A percentile compares a stretch with the other conserved stretches of the same genome.
Evolutionary conservation across 352 stramenopile species (phyloP).

Genomic region (Phytophthora litchii): DNA sequence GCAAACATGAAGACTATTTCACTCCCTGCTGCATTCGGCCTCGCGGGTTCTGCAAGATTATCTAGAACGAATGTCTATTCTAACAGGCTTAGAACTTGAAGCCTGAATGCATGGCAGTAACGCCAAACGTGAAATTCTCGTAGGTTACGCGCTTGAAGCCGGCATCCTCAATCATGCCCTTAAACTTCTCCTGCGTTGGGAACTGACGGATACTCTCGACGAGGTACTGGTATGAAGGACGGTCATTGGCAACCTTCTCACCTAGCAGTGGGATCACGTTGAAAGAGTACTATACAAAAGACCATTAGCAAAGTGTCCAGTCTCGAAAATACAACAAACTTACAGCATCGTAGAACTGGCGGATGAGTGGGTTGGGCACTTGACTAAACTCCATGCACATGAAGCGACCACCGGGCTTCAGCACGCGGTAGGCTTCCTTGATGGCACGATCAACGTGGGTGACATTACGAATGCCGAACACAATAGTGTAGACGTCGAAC

Average conservation of each 20-base stretch:
- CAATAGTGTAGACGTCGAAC: constrained; percentile 99
- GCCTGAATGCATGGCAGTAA: constrained; percentile 97
- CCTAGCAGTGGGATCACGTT: constrained; percentile 96
- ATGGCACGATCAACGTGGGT: constrained; percentile 97
- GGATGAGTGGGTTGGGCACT: constrained; percentile 93
- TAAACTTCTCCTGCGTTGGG: constrained; percentile 96
- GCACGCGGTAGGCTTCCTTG: constrained; percentile 94
- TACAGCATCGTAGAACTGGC: constrained; percentile 94
- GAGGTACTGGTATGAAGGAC: constrained; percentile 98
- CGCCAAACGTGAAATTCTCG: constrained; percentile 97
- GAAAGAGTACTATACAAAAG: constrained; percentile 93
- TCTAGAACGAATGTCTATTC: constrained; percentile 11
- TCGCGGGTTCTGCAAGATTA: constrained; percentile 7
- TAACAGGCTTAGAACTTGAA: constrained; percentile 90
- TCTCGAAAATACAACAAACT: constrained; percentile 13
- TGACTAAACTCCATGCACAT: constrained; percentile 99
- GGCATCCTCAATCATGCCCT: constrained; percentile 93
- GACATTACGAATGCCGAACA: constrained; percentile 99
- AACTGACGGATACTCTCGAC: constrained; percentile 99
- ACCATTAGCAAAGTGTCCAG: background rate
- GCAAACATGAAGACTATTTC: background rate
- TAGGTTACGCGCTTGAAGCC: constrained; percentile 95
- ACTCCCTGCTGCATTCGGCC: background rate
- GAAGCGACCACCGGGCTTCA: constrained; percentile 96
- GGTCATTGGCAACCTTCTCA: constrained; percentile 96